phyloP scores from a whole-genome alignment of 2,329 filamentous ascomycete species.

The Botryotinia calthae region DNA sequence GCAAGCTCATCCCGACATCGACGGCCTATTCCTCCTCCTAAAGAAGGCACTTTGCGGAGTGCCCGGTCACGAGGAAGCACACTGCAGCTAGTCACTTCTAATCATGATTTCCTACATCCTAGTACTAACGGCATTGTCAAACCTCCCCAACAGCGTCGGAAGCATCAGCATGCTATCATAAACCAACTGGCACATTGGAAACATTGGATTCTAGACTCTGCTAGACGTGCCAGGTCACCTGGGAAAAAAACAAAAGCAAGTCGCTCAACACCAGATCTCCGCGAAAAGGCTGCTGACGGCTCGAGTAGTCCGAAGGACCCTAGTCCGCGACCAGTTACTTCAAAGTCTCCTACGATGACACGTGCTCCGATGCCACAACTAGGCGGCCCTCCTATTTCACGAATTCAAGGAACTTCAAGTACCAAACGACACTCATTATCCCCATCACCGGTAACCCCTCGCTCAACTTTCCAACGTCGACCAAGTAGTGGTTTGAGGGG shows the following conservation, averaged over 20 bases:
- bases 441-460: slow-evolving; percentile 82
- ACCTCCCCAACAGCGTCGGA: slow-evolving; percentile 47
- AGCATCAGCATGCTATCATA: slow-evolving; percentile 61
- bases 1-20: slow-evolving; percentile 74
- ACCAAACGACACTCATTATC: slow-evolving; percentile 79
- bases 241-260: slow-evolving; percentile 37
- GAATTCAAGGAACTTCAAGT: slow-evolving; percentile 43
- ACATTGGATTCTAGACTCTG: slow-evolving; percentile 69
- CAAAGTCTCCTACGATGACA: slow-evolving; percentile 42
- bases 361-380: slow-evolving; percentile 39
- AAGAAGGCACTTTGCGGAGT: slow-evolving; percentile 68
- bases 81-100: slow-evolving; percentile 74
- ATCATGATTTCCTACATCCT: slow-evolving; percentile 58
- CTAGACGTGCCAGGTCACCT: slow-evolving; percentile 61
- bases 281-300: slow-evolving; percentile 47
- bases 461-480: slow-evolving; percentile 73
- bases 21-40: slow-evolving; percentile 77
- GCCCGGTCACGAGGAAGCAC: slow-evolving; percentile 78
- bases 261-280: slow-evolving; percentile 57
- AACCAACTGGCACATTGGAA: slow-evolving; percentile 66
- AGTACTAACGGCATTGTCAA: slow-evolving; percentile 40
- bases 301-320: slow-evolving; percentile 49
- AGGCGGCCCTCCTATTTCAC: slow-evolving; percentile 35
- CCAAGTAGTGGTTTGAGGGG: slow-evolving; percentile 81
- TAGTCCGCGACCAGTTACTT: slow-evolving; percentile 60